Evolutionary conservation across 192 early-diverging fungal genomes (phyloP), one percentile per base, ranked within the genome.

Genomic region (Backusella parvicylindrica): DNA sequence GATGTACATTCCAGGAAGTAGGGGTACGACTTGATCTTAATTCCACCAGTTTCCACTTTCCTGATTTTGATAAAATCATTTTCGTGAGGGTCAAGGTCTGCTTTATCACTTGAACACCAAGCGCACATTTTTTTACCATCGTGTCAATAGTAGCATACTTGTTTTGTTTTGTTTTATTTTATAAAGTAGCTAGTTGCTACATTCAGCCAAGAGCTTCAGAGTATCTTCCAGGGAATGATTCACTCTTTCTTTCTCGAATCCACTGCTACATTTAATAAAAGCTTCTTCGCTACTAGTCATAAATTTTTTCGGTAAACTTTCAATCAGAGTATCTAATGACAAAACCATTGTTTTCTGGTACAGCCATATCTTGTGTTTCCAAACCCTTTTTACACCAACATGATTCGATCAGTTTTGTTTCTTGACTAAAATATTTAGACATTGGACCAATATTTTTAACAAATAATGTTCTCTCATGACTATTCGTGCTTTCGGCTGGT

Each of bases 141-240:
- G 64, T 33, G 64, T 66, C 33, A 18, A 66, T 66, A 66, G 32
- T 66, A 6, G 64, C 64, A 18, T 66, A 36, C 64, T 66, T 66
- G 33, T 66, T 66, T 15, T 66, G 64, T 32, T 66, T 66, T n/a
- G n/a, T n/a, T n/a, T n/a, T n/a, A 66, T 66, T 9, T 3, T 66
- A 66, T 36, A 16, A 32, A 66, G 64, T 30, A 66, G n/a, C n/a
- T 11, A 36, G n/a, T 66, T 66, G 64, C 64, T 66, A 32, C 64
- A 66, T 66, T 35, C 64, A 36, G n/a, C 64, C 33, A 36, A 66
- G 33, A 66, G 33, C 15, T 66, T 66, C 12, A 66, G 33, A 13
- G 32, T 66, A 66, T 66, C 64, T 16, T 35, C 32, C 64, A 66
- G 35, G 11, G 64, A 18, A 32, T 66, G 64, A 33, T 66, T 66